phyloP scores from a whole-genome alignment of 208 protist genomes.

The Wallacemonas collosoma region DNA sequence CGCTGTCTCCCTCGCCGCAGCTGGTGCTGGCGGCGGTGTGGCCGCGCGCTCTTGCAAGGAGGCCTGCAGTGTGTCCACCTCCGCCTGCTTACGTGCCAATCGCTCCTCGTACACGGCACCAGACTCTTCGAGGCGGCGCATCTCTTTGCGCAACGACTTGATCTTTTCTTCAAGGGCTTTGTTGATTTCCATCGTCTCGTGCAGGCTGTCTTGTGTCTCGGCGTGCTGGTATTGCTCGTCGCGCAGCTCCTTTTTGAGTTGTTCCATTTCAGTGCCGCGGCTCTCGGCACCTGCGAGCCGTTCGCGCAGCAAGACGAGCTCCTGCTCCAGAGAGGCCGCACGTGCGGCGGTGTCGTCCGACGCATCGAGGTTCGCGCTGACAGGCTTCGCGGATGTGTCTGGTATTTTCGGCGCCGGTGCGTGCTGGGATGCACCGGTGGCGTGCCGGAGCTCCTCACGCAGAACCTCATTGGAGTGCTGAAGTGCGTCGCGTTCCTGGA shows the following conservation, averaged over 20 bases:
- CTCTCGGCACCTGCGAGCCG: slow-evolving; percentile 10
- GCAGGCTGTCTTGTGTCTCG: slow-evolving; percentile 29
- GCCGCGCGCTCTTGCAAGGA: slow-evolving; percentile 20
- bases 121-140: neutral
- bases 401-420: too few species aligned
- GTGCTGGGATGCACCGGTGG: neutral
- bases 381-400: too few species aligned
- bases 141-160: slow-evolving; percentile 1
- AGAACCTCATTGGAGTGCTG: slow-evolving; percentile 9
- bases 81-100: slow-evolving; percentile 35
- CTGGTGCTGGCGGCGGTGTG: neutral
- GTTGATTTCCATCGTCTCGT: slow-evolving; percentile 31
- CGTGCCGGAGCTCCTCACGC: neutral
- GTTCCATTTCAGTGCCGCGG: slow-evolving; percentile 22
- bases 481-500: slow-evolving; percentile 13
- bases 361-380: too few species aligned
- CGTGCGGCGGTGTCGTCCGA: neutral
- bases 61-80: slow-evolving; percentile 42
- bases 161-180: slow-evolving; percentile 15
- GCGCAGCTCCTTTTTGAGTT: slow-evolving; percentile 32
- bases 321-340: neutral
- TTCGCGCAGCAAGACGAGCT: slow-evolving; percentile 4
- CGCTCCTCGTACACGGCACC: slow-evolving; percentile 20
- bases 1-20: neutral
- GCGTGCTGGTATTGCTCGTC: slow-evolving; percentile 25